Evolutionary conservation across 805 yeast species (phyloP).

Genomic region (Ogataea paradorogensis): DNA sequence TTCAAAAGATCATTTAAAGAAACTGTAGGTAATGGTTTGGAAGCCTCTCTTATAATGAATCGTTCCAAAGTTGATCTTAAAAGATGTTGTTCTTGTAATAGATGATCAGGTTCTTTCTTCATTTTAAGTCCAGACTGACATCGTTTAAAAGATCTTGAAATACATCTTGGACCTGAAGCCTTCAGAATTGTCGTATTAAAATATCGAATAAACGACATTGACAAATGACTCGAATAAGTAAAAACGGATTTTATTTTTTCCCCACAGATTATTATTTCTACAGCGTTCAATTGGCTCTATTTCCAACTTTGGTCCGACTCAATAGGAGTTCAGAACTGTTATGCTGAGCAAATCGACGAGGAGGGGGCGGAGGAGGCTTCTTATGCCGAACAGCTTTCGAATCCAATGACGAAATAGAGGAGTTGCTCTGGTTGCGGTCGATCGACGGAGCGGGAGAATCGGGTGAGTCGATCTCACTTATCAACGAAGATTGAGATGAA

Average conservation of each 20-base stretch:
- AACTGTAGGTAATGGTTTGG: slow-evolving; percentile 49
- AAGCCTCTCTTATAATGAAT: slow-evolving; percentile 55
- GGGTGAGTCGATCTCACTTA: slow-evolving; percentile 18
- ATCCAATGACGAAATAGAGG: slow-evolving; percentile 18
- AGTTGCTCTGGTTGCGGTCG: slow-evolving; percentile 13
- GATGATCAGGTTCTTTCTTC: slow-evolving; percentile 4
- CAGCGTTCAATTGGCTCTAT: background rate
- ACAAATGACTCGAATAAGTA: background rate
- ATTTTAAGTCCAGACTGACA: background rate
- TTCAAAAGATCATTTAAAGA: slow-evolving; percentile 49
- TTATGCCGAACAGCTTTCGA: slow-evolving; percentile 11
- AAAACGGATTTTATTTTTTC: background rate
- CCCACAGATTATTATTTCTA: slow-evolving; percentile 1
- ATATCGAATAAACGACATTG: slow-evolving; percentile 3
- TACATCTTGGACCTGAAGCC: too few species aligned
- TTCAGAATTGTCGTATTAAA: background rate
- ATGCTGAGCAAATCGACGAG: slow-evolving; percentile 11
- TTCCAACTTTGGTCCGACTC: slow-evolving; percentile 18
- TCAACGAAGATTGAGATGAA: slow-evolving; percentile 18
- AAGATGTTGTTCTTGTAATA: slow-evolving; percentile 15
- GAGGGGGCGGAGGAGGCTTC: slow-evolving; percentile 25
- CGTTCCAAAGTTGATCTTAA: slow-evolving; percentile 40
- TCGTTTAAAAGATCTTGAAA: background rate
- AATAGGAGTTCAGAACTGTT: slow-evolving; percentile 19
- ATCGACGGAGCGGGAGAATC: slow-evolving; percentile 10